phyloP scores from a whole-genome alignment of 345 rosid species.

The Euphorbia pulcherrima region DNA sequence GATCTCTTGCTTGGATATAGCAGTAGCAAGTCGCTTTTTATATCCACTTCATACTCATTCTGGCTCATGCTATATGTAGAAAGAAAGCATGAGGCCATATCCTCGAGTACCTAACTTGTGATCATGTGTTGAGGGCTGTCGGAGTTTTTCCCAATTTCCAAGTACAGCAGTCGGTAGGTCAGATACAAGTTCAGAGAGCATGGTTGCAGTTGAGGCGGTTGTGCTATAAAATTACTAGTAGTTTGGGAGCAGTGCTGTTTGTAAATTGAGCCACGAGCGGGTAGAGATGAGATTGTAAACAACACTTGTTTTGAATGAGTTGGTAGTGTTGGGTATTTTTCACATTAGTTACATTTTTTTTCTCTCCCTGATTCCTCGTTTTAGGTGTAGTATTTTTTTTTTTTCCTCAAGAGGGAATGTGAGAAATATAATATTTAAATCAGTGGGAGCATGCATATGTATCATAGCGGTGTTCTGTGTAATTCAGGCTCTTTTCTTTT shows the following conservation, averaged over 20 bases:
- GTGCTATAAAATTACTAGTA: slow-evolving; percentile 25
- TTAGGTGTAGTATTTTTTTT: slow-evolving; percentile 31
- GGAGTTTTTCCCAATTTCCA: slow-evolving; percentile 24
- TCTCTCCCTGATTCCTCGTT: slow-evolving; percentile 17
- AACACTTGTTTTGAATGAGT: slow-evolving; percentile 25
- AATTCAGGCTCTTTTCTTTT: slow-evolving; percentile 23
- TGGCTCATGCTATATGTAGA: slow-evolving; percentile 42
- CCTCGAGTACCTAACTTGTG: slow-evolving; percentile 29
- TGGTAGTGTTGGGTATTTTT: slow-evolving; percentile 39
- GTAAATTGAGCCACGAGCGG: slow-evolving; percentile 53
- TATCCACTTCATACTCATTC: slow-evolving; percentile 28
- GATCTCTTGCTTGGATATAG: slow-evolving; percentile 88
- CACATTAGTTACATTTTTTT: slow-evolving; percentile 33
- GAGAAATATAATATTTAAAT: slow-evolving; percentile 26
- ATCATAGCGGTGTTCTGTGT: slow-evolving; percentile 49
- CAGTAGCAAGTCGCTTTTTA: slow-evolving; percentile 17
- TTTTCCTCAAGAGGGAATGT: slow-evolving; percentile 27
- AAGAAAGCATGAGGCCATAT: slow-evolving; percentile 40
- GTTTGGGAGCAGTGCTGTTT: slow-evolving; percentile 24
- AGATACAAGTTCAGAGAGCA: slow-evolving; percentile 34
- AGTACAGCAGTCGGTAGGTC: slow-evolving; percentile 21
- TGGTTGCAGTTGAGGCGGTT: slow-evolving; percentile 30
- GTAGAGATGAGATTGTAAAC: slow-evolving; percentile 24
- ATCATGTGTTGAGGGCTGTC: slow-evolving; percentile 32
- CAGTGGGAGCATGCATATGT: slow-evolving; percentile 41